These are phyloP conservation scores for Calonectria honghensis DNA, from an alignment of 2,329 filamentous ascomycete genomes.

Conservation along the genomic window DNA sequence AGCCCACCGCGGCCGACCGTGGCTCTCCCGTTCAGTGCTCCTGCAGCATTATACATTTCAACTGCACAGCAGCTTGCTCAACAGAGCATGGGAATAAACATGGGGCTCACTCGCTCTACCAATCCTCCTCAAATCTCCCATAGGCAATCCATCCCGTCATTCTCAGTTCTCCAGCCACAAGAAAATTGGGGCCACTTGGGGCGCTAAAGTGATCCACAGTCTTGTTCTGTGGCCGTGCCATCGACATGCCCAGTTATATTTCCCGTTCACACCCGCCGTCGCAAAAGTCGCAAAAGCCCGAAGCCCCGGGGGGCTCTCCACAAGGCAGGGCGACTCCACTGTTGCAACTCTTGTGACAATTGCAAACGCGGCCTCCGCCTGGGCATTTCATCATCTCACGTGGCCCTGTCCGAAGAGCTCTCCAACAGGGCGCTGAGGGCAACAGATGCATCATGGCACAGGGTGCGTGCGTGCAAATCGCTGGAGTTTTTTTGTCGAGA, in stretches of 20 bases:
- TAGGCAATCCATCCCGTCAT: slow-evolving; percentile 12
- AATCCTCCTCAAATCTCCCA: slow-evolving; percentile 31
- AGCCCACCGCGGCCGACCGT: neutral
- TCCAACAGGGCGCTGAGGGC: neutral
- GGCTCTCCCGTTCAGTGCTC: neutral
- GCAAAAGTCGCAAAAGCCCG: slow-evolving; percentile 20
- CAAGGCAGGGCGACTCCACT: slow-evolving; percentile 29
- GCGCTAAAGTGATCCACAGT: slow-evolving; percentile 30
- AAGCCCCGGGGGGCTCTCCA: slow-evolving; percentile 22
- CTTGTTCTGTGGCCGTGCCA: slow-evolving; percentile 33
- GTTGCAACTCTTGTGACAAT: slow-evolving; percentile 38
- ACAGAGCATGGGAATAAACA: neutral
- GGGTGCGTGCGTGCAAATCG: neutral
- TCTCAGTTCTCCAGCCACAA: slow-evolving; percentile 35
- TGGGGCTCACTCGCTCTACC: slow-evolving; percentile 1
- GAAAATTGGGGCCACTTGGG: slow-evolving; percentile 9
- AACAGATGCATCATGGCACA: neutral
- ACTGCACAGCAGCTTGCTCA: neutral
- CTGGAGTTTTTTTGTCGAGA: neutral
- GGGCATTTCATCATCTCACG: slow-evolving; percentile 48
- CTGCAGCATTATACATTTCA: slow-evolving; percentile 27
- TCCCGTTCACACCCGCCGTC: slow-evolving; percentile 27
- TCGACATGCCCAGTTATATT: slow-evolving; percentile 22
- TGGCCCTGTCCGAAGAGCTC: slow-evolving; percentile 36
- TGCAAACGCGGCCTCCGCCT: slow-evolving; percentile 50